Evolutionary conservation across 2,329 filamentous ascomycete genomes (phyloP).

Genomic region (Dichotomopilus funicola): DNA sequence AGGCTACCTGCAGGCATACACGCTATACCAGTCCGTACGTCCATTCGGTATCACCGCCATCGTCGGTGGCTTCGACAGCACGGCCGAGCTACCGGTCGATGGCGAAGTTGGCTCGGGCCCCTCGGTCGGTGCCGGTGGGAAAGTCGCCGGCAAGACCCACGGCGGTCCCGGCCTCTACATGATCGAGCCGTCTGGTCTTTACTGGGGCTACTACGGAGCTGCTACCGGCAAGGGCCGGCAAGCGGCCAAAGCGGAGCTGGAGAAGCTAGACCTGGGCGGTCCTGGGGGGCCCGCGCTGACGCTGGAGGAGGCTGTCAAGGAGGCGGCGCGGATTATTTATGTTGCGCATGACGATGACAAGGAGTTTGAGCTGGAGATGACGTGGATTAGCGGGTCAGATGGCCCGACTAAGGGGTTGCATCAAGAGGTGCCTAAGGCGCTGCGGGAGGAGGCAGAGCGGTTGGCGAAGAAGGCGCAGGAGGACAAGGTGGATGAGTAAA

Average conservation of each 20-base stretch:
- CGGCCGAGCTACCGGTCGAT: conserved; percentile 77
- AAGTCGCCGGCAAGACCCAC: conserved; percentile 64
- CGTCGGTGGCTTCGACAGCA: conserved; percentile 86
- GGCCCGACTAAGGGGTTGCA: conserved; percentile 91
- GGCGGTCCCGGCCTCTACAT: conserved; percentile 95
- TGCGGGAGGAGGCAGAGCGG: conserved; percentile 86
- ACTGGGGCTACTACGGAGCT: conserved; percentile 98
- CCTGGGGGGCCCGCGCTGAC: conserved; percentile 58
- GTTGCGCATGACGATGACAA: conserved; percentile 98
- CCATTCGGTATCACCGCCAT: conserved; percentile 97
- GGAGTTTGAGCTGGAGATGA: conserved; percentile 99
- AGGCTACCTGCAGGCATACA: conserved; percentile 94
- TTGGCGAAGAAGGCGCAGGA: conserved; percentile 77
- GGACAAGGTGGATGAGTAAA: conserved; percentile 87
- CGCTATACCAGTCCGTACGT: conserved; percentile 91
- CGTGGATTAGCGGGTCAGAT: conserved; percentile 81
- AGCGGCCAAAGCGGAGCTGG: conserved; percentile 93
- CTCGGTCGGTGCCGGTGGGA: conserved; percentile 72
- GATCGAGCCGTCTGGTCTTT: conserved; percentile 94
- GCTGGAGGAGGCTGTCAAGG: conserved; percentile 83
- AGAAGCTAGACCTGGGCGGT: conserved; percentile 86
- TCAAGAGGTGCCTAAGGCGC: conserved; percentile 83
- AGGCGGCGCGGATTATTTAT: conserved; percentile 95
- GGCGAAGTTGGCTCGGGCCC: conserved; percentile 84
- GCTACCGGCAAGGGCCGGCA: conserved; percentile 96